These are phyloP conservation scores for Tubosaeta sp. DNA, from an alignment of 768 basidiomycete genomes.

Conservation along the genomic window DNA sequence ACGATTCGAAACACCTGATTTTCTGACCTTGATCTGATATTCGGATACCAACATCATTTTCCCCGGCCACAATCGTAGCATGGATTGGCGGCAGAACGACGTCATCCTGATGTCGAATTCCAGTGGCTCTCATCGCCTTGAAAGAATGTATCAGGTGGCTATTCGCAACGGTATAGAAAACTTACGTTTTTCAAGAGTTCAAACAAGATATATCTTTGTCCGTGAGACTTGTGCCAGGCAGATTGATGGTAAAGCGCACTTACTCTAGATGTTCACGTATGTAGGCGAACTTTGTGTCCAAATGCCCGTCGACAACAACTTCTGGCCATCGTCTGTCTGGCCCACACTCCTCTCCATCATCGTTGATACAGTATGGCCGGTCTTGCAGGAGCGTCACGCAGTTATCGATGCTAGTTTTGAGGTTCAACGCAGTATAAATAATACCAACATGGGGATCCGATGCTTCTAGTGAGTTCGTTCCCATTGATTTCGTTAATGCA, in stretches of 20 bases:
- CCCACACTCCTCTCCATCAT: constrained; percentile 28
- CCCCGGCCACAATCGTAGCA: constrained; percentile 72
- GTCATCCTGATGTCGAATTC: constrained; percentile 42
- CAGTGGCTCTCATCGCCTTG: constrained; percentile 72
- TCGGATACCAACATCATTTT: constrained; percentile 71
- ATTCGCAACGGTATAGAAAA: not conserved
- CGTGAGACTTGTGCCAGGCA: not conserved
- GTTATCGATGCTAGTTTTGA: constrained; percentile 65
- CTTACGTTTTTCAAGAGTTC: constrained; percentile 87
- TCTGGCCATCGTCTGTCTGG: constrained; percentile 48
- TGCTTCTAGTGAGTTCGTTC: constrained; percentile 29
- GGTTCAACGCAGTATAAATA: constrained; percentile 71
- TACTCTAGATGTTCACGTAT: constrained; percentile 86
- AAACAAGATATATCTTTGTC: constrained; percentile 77
- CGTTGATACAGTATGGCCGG: constrained; percentile 43
- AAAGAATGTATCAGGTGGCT: not conserved
- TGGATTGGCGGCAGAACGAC: constrained; percentile 55
- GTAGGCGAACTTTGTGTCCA: constrained; percentile 70
- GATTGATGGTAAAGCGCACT: constrained; percentile 19
- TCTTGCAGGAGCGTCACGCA: constrained; percentile 56
- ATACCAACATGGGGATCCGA: constrained; percentile 74
- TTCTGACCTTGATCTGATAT: constrained; percentile 83
- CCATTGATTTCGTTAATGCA: constrained; percentile 62
- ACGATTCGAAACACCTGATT: not conserved
- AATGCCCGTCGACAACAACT: constrained; percentile 69